A percentile compares a stretch with the other conserved stretches of the same genome.
These are phyloP conservation scores for Fusarium mangiferae DNA, from an alignment of 2,329 filamentous ascomycete genomes.

Conservation along the genomic window DNA sequence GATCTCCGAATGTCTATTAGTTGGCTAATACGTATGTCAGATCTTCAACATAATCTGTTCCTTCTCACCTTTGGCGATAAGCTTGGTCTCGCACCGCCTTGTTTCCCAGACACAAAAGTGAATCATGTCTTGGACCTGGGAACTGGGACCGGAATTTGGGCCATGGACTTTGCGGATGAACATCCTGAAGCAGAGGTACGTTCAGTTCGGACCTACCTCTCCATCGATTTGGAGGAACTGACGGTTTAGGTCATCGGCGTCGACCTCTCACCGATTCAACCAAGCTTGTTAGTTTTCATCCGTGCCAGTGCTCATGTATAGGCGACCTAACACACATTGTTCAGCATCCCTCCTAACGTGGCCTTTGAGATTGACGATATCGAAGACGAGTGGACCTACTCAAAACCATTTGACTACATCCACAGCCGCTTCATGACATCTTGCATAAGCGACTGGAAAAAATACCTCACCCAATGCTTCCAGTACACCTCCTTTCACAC, in stretches of 20 bases:
- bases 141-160: constrained; percentile 14
- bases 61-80: background rate
- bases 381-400: background rate
- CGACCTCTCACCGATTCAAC: background rate
- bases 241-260: background rate
- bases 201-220: background rate
- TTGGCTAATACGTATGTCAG: background rate
- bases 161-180: background rate
- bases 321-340: rapidly evolving
- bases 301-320: rapidly evolving
- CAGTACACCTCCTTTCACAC: background rate
- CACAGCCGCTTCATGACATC: background rate
- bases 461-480: background rate
- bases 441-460: background rate
- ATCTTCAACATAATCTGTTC: constrained; percentile 10
- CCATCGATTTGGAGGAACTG: rapidly evolving
- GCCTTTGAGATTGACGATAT: background rate
- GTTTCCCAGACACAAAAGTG: background rate
- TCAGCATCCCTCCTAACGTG: background rate
- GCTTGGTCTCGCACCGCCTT: background rate
- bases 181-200: background rate
- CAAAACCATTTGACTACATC: background rate
- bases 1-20: too few relatives aligned
- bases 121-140: background rate
- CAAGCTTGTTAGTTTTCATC: background rate